Base-by-base conservation (phyloP, 768 basidiomycete genomes). In the Hemileccinum impolitum region DNA sequence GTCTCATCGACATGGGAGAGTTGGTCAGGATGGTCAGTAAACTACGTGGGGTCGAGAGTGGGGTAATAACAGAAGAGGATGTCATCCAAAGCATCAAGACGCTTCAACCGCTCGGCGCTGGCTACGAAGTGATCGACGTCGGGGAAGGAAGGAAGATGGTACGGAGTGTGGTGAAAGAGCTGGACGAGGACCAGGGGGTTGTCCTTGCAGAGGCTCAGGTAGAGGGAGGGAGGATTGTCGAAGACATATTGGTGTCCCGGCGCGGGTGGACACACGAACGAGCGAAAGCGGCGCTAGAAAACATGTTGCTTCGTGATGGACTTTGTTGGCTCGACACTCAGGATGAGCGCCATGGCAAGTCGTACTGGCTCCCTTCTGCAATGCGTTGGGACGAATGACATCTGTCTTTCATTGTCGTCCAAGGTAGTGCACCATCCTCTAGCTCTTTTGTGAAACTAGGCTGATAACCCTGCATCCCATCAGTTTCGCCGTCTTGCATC, bases 261-360 rank as follows among this genome's bases (percentile, higher is more conserved):
- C 81, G 79, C 14, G 85, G 82, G 5, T 99, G 96, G 96, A 81
- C 81, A 2, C 66, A 75, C 42, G 87, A 88, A 31, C 78, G 96
- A 23, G 86, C 89, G 4, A 74, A 77, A 41, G 77, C 81, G 11
- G 94, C 87, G 2, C 67, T 98, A 59, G 85, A 93, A 59, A 94
- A 94, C 53, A 94, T 95, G 84, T 77, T 94, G 13, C 75, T 91
- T 53, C 76, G 87, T 23, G 94, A 98, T 54, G 95, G 94, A 1
- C 72, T 95, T 21, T 94, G 91, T 50, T 99, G 96, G 96, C 63
- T 98, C 26, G 96, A 99, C 61, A 85, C 90, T 21, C 93, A 96
- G 67, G 90, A 88, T 45, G 81, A 82, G 56, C 64, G 63, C 14
- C 73, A 70, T 26, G 81, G 82, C 25, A 75, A 76, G 49, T 80